Evolutionary conservation across 306 rosid species (phyloP), one percentile per base, ranked within the genome.

Genomic region (Cucumis cinereus): DNA sequence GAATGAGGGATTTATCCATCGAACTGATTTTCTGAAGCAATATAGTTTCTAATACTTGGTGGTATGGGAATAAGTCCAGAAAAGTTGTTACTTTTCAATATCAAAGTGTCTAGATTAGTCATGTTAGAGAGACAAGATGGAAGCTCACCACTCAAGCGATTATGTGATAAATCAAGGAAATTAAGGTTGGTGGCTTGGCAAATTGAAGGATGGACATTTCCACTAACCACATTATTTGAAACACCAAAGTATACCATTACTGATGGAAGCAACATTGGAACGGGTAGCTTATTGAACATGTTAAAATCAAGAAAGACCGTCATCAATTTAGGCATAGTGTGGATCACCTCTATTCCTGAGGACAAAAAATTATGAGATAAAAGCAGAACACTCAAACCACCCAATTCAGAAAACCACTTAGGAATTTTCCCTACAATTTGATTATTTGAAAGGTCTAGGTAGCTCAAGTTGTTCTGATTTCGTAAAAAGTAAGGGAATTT

Each of bases 71-170:
- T 63, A 16, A 23, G 40, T 4, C 90, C 88, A 0, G 47, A 15
- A 50, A 87, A 79, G 3, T 43, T 79, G n/a, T 87, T 87, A 24
- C 3, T 68, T 22, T 54, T 83, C 50, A 87, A 4, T 70, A 77
- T 79, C 72, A 87, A 26, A 4, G 12, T 33, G 0, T 0, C 0
- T 24, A 87, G 83, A 10, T 0, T 10, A 61, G 49, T 49, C 2
- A 77, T 20, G 33, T 64, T 45, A 33, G 43, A 77, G 0, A 81
- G 1, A 26, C 91, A 81, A 66, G 40, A 80, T 55, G 88, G 85
- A 53, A 81, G 9, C 12, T 0, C 16, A 36, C 84, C 80, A 59
- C n/a, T 70, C 4, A 81, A 70, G 3, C 40, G 72, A 64, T 81
- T 77, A 22, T 19, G 40, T 1, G 84, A 77, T 43, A 81, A n/a